Evolutionary conservation across 805 yeast species (phyloP).

Genomic region (Wickerhamiella hasegawae): DNA sequence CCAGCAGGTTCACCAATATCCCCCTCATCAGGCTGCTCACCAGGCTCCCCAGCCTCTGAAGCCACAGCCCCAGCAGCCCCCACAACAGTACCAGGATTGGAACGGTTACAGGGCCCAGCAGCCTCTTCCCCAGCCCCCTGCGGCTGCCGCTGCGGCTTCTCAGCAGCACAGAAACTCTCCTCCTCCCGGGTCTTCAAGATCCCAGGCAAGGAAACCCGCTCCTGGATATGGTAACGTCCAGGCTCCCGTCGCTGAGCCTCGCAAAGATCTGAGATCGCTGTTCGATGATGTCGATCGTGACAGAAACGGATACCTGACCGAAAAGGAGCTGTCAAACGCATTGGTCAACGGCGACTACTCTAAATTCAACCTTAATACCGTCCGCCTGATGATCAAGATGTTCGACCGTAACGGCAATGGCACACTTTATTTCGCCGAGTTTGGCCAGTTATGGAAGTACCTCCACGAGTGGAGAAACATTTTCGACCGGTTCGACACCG

Average conservation of each 20-base stretch:
- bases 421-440: slow-evolving; percentile 39
- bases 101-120: too few relatives aligned
- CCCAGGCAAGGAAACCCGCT: not conserved
- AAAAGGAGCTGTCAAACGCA: slow-evolving; percentile 41
- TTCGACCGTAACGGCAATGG: slow-evolving; percentile 37
- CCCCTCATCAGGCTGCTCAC: slow-evolving; percentile 3
- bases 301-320: slow-evolving; percentile 37
- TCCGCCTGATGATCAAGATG: slow-evolving; percentile 43
- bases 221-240: not conserved
- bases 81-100: too few relatives aligned
- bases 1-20: slow-evolving; percentile 3
- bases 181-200: too few relatives aligned
- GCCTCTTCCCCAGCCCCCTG: too few relatives aligned
- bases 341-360: slow-evolving; percentile 50
- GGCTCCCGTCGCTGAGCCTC: slow-evolving; percentile 3
- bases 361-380: slow-evolving; percentile 42
- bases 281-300: slow-evolving; percentile 41
- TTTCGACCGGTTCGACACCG: slow-evolving; percentile 45
- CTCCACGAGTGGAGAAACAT: slow-evolving; percentile 49
- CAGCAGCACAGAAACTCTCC: too few relatives aligned
- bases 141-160: too few relatives aligned
- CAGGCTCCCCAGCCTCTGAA: slow-evolving; percentile 2
- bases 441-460: slow-evolving; percentile 51
- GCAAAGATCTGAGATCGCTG: slow-evolving; percentile 28
- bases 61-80: too few relatives aligned